phyloP scores from a whole-genome alignment of 768 basidiomycete species.

The Gymnopilus dilepis region DNA sequence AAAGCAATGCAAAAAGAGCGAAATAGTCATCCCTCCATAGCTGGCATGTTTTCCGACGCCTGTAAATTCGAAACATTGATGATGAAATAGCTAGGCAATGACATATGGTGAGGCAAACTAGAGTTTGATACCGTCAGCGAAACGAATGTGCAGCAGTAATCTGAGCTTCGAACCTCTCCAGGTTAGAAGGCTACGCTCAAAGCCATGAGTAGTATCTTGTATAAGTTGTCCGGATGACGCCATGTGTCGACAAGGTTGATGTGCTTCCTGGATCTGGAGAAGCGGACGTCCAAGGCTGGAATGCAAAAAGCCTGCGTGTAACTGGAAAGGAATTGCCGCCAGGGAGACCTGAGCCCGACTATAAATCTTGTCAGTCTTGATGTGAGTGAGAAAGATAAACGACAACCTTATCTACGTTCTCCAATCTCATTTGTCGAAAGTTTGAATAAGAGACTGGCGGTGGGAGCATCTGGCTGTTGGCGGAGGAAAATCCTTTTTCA shows the following conservation, averaged over 20 bases:
- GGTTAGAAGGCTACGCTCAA: conserved; percentile 1
- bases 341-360: neutral
- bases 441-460: neutral
- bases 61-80: conserved; percentile 21
- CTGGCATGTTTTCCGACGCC: conserved; percentile 22
- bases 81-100: conserved; percentile 21
- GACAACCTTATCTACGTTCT: neutral
- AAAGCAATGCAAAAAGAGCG: conserved; percentile 17
- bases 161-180: conserved; percentile 13
- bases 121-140: neutral
- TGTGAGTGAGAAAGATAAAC: neutral
- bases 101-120: conserved; percentile 13
- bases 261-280: too few relatives aligned
- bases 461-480: neutral
- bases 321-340: too few relatives aligned
- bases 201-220: neutral
- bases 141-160: neutral
- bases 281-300: too few relatives aligned
- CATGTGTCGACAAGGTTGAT: neutral
- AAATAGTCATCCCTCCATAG: conserved; percentile 28
- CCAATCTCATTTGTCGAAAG: neutral
- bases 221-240: neutral
- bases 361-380: neutral
- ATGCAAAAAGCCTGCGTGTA: too few relatives aligned
- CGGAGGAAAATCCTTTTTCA: neutral